These are phyloP conservation scores for Bretschneidera sinensis DNA, from an alignment of 345 rosid species.

Conservation along the genomic window DNA sequence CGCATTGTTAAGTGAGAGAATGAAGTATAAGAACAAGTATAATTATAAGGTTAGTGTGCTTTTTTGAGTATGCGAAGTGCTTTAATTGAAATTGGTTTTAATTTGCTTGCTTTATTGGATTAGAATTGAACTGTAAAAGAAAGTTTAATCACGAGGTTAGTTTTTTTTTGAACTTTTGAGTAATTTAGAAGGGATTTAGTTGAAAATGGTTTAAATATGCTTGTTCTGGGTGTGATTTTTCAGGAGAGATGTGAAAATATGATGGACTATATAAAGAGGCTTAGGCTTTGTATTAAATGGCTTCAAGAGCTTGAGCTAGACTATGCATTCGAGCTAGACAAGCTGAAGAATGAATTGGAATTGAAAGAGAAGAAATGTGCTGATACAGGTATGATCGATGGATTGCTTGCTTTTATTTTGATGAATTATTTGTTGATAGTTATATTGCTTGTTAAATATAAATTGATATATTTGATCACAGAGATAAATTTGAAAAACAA, in stretches of 20 bases:
- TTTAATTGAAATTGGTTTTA: constrained; percentile 7
- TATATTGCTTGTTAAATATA: background rate
- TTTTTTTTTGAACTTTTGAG: background rate
- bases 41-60: constrained; percentile 65
- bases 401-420: background rate
- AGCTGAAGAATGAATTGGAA: constrained; percentile 61
- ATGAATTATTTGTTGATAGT: background rate
- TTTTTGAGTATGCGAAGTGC: constrained; percentile 4
- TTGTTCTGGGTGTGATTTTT: constrained; percentile 21
- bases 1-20: constrained; percentile 49
- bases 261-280: constrained; percentile 87
- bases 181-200: background rate
- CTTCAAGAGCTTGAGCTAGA: constrained; percentile 89
- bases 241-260: constrained; percentile 96
- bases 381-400: constrained; percentile 65
- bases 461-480: constrained; percentile 31
- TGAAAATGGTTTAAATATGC: constrained; percentile 12
- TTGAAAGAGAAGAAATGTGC: constrained; percentile 60
- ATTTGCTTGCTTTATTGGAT: background rate
- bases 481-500: constrained; percentile 70
- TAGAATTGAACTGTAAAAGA: background rate
- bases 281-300: constrained; percentile 94
- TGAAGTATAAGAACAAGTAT: constrained; percentile 63
- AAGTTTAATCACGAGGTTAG: background rate
- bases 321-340: constrained; percentile 80